phyloP scores from a whole-genome alignment of 1,139 yeast genomes.

The Pneumocystis wakefieldiae region DNA sequence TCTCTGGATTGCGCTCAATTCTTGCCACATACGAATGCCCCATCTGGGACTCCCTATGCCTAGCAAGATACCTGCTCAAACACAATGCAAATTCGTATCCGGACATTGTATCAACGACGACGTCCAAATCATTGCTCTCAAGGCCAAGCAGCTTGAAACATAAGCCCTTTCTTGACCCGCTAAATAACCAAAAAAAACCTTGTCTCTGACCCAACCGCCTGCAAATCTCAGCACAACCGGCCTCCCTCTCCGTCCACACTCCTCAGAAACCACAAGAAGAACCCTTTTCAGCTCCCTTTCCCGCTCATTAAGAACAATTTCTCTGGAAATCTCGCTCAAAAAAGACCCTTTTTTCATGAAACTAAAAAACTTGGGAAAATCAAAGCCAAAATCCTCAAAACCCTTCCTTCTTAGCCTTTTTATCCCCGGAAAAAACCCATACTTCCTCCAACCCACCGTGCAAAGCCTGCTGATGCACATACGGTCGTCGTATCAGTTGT shows the following conservation, averaged over 20 bases:
- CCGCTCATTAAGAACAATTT: background rate
- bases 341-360: background rate
- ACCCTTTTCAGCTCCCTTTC: background rate
- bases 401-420: too few species aligned
- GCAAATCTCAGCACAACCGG: constrained; percentile 47
- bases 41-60: constrained; percentile 17
- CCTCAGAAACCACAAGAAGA: background rate
- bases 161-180: too few species aligned
- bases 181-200: constrained; percentile 20
- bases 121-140: constrained; percentile 74
- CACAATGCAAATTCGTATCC: constrained; percentile 76
- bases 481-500: too few species aligned
- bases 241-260: background rate
- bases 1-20: constrained; percentile 83
- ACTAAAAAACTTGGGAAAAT: too few species aligned
- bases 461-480: too few species aligned
- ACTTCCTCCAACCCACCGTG: too few species aligned
- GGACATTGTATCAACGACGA: constrained; percentile 67
- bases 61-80: constrained; percentile 39
- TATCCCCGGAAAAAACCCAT: too few species aligned
- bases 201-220: constrained; percentile 99
- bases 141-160: constrained; percentile 41
- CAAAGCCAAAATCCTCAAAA: too few species aligned
- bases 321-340: background rate
- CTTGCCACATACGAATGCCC: constrained; percentile 48